Conservation (phyloP, 768 basidiomycete genomes). For the Paxillus involutus region DNA sequence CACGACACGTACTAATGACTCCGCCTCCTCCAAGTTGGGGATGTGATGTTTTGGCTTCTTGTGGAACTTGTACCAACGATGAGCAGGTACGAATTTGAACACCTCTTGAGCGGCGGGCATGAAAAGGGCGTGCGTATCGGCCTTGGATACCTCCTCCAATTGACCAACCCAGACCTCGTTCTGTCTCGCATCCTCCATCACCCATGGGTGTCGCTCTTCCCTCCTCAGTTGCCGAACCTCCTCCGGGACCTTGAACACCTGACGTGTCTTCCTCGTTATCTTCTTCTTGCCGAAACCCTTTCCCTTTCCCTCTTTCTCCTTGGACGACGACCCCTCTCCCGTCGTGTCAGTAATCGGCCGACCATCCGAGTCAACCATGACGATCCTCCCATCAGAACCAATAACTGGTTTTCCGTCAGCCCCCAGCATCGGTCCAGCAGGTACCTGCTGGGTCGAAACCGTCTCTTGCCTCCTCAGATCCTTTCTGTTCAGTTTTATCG, state of each 20-base stretch:
- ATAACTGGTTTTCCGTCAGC: slow-evolving; percentile 84
- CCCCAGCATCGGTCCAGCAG: slow-evolving; percentile 75
- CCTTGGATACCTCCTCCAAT: slow-evolving; percentile 74
- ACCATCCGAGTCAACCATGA: slow-evolving; percentile 82
- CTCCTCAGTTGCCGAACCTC: slow-evolving; percentile 72
- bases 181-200: slow-evolving; percentile 77
- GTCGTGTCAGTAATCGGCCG: slow-evolving; percentile 53
- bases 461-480: slow-evolving; percentile 58
- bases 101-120: slow-evolving; percentile 80
- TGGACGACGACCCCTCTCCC: slow-evolving; percentile 27
- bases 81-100: slow-evolving; percentile 86
- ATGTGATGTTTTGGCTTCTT: slow-evolving; percentile 77
- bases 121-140: slow-evolving; percentile 76
- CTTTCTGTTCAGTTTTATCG: slow-evolving; percentile 88
- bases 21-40: slow-evolving; percentile 66
- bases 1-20: slow-evolving; percentile 53
- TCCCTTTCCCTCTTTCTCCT: slow-evolving; percentile 40
- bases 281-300: slow-evolving; percentile 55
- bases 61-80: slow-evolving; percentile 92
- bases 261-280: slow-evolving; percentile 80
- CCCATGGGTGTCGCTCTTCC: slow-evolving; percentile 91
- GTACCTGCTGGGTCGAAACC: slow-evolving; percentile 40
- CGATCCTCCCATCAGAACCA: slow-evolving; percentile 70
- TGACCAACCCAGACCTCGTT: slow-evolving; percentile 79
- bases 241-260: slow-evolving; percentile 81